Evolutionary conservation across 768 basidiomycete species (phyloP).

Genomic region (Termitomyces sp.): DNA sequence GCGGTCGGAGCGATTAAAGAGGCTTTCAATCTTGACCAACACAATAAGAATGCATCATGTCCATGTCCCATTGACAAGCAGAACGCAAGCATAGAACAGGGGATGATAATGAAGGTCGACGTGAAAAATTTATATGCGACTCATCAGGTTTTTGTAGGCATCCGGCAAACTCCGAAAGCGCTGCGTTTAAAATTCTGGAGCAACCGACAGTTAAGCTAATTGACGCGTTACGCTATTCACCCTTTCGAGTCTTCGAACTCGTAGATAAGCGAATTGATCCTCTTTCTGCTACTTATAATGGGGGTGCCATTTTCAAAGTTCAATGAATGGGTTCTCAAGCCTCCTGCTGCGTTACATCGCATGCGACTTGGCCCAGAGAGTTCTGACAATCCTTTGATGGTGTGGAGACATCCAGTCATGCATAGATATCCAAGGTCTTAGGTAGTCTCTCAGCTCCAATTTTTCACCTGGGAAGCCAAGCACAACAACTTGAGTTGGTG

Average conservation of each 20-base stretch:
- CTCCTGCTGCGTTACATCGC: conserved; percentile 38
- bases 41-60: conserved; percentile 27
- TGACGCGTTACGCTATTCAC: too few species aligned
- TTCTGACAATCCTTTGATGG: conserved; percentile 62
- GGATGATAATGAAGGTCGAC: conserved; percentile 37
- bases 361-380: conserved; percentile 59
- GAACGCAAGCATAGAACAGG: conserved; percentile 50
- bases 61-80: conserved; percentile 49
- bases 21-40: conserved; percentile 56
- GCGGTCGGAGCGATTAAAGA: conserved; percentile 84
- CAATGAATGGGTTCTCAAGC: conserved; percentile 23
- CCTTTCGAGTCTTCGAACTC: background rate
- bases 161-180: conserved; percentile 14
- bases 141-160: background rate
- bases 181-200: conserved; percentile 7
- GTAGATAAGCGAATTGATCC: background rate
- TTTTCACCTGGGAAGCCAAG: conserved; percentile 76
- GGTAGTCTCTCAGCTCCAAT: conserved; percentile 54
- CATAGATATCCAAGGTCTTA: background rate
- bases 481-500: conserved; percentile 69
- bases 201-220: too few species aligned
- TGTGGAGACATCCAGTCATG: conserved; percentile 22
- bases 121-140: conserved; percentile 3
- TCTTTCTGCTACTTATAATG: background rate
- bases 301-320: conserved; percentile 21